phyloP scores from a whole-genome alignment of 2,329 filamentous ascomycete genomes.

The Fusarium sp. region DNA sequence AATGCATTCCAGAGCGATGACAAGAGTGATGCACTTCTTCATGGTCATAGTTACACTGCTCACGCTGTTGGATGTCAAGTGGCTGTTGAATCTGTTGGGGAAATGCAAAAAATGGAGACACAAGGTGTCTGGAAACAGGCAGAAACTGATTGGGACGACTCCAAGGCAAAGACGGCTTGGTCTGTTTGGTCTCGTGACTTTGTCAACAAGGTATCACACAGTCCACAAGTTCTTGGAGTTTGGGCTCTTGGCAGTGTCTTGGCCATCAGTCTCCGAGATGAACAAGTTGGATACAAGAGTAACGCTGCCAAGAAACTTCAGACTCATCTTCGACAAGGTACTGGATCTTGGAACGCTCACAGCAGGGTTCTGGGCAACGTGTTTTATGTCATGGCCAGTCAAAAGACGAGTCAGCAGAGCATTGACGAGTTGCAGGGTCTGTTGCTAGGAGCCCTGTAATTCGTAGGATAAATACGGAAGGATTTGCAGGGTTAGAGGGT shows the following conservation, averaged over 20 bases:
- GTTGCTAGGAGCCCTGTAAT: slow-evolving; percentile 16
- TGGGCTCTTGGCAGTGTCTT: slow-evolving; percentile 82
- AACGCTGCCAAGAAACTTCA: slow-evolving; percentile 58
- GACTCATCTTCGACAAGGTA: slow-evolving; percentile 45
- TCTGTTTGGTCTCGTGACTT: slow-evolving; percentile 76
- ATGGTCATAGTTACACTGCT: slow-evolving; percentile 89
- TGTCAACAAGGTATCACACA: slow-evolving; percentile 67
- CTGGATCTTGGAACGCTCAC: slow-evolving; percentile 60
- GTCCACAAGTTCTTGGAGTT: slow-evolving; percentile 67
- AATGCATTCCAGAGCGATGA: slow-evolving; percentile 75
- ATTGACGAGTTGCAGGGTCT: slow-evolving; percentile 37
- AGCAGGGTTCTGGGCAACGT: slow-evolving; percentile 67
- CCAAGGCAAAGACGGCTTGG: slow-evolving; percentile 57
- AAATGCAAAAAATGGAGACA: slow-evolving; percentile 68
- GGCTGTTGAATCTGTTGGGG: slow-evolving; percentile 72
- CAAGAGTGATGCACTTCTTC: slow-evolving; percentile 82
- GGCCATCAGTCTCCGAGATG: slow-evolving; percentile 66
- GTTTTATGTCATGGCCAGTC: slow-evolving; percentile 67
- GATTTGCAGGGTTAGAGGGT: not conserved
- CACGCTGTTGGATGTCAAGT: slow-evolving; percentile 85
- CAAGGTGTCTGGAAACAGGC: slow-evolving; percentile 63
- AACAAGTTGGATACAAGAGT: slow-evolving; percentile 59
- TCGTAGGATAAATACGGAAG: not conserved
- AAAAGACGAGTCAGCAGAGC: slow-evolving; percentile 51
- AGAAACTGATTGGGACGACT: slow-evolving; percentile 18